Evolutionary conservation across 176 grass and related monocot species (phyloP).

Genomic region (Oryza rufipogon): DNA sequence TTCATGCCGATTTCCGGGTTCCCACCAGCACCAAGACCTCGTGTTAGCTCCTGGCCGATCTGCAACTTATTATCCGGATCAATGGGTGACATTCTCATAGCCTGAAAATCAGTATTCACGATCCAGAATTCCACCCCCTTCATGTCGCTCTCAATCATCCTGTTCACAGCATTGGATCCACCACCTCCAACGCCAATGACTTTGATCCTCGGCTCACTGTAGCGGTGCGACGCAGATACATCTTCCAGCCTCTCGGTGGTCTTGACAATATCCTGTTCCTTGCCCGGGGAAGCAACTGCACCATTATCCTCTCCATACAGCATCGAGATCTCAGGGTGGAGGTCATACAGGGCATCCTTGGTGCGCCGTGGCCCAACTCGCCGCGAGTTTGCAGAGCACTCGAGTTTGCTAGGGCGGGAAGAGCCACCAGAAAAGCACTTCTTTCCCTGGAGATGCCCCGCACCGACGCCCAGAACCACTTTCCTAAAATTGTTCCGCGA

Average conservation of each 20-base stretch:
- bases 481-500: constrained; percentile 2
- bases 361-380: constrained; percentile 39
- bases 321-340: constrained; percentile 75
- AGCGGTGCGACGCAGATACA: constrained; percentile 33
- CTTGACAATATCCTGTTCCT: constrained; percentile 15
- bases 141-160: constrained; percentile 86
- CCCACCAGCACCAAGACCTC: constrained; percentile 84
- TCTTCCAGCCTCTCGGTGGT: constrained; percentile 37
- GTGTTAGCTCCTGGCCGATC: constrained; percentile 77
- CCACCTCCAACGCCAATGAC: constrained; percentile 89
- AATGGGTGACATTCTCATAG: constrained; percentile 75
- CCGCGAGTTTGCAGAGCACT: constrained; percentile 48
- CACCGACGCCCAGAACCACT: not conserved
- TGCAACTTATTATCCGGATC: constrained; percentile 64
- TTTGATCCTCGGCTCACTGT: constrained; percentile 82
- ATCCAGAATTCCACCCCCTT: constrained; percentile 88
- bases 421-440: constrained; percentile 8
- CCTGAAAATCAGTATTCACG: constrained; percentile 88
- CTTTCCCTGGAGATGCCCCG: constrained; percentile 30
- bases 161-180: constrained; percentile 83
- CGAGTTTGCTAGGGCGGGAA: constrained; percentile 2
- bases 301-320: constrained; percentile 59
- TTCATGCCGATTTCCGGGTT: constrained; percentile 88
- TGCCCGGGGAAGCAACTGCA: constrained; percentile 42
- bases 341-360: constrained; percentile 62